These are phyloP conservation scores for Poa annua DNA, from an alignment of 176 grass and related monocot species.

Conservation along the genomic window DNA sequence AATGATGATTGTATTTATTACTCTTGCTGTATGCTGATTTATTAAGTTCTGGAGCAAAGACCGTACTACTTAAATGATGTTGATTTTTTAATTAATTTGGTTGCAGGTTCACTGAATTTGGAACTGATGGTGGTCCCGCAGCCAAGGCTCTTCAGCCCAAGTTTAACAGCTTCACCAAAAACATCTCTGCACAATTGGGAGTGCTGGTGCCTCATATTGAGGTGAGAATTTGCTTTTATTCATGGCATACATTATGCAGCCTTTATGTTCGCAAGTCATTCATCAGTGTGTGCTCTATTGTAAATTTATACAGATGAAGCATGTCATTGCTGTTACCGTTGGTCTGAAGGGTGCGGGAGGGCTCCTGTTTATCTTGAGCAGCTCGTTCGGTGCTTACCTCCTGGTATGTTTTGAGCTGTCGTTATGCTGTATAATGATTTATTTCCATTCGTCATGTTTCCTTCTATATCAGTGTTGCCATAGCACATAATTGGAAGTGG, in stretches of 20 bases:
- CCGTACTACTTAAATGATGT: not conserved
- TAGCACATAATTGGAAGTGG: not conserved
- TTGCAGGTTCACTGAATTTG: not conserved
- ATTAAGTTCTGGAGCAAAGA: not conserved
- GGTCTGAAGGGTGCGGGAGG: constrained; percentile 84
- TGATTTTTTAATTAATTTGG: not conserved
- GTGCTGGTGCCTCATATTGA: constrained; percentile 72
- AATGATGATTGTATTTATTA: not conserved
- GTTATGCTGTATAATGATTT: not conserved
- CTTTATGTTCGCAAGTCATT: constrained; percentile 3
- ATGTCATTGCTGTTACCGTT: constrained; percentile 73
- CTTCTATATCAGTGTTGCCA: not conserved
- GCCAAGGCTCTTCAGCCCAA: constrained; percentile 81
- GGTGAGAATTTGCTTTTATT: constrained; percentile 44
- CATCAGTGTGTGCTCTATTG: constrained; percentile 12
- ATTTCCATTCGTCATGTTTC: not conserved
- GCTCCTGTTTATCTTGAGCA: constrained; percentile 86
- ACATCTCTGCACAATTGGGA: constrained; percentile 62
- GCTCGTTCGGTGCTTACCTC: constrained; percentile 74
- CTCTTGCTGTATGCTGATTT: not conserved
- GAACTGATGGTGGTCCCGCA: constrained; percentile 82
- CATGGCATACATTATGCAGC: not conserved
- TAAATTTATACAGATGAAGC: constrained; percentile 68
- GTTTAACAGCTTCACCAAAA: constrained; percentile 62
- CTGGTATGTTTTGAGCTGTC: constrained; percentile 57